Evolutionary conservation across 1,139 yeast genomes (phyloP), one percentile per base, ranked within the genome.

Genomic region (Yamadazyma jaroonii): DNA sequence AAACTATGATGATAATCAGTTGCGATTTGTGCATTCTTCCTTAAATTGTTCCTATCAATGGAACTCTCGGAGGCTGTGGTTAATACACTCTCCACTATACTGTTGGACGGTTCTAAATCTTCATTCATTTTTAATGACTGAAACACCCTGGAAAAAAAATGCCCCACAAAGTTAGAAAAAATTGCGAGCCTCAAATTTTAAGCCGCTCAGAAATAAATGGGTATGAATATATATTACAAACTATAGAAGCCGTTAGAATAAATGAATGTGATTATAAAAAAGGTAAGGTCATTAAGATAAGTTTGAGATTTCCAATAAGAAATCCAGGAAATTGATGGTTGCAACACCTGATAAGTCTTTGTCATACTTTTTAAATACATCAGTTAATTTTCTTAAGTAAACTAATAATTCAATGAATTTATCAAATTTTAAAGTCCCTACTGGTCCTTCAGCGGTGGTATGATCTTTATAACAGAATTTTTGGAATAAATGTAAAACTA

Each of bases 391-490:
- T 57, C 88, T 72, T 50, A 87, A 65, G 71, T 86, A 84, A 25
- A 86, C 85, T 48, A 88, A 72, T 39, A 86, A 72, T 54, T 87
- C 95, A 31, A 87, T 89, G 59, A 87, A 87, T 56, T 81, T 74
- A 59, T 88, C 96, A 57, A 87, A 88, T 45, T 84, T 81, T 57
- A 87, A 67, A 46, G 77, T 81, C 15, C 81, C 81, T 46, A 75
- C 64, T 0, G 62, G 48, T 5, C 57, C 44, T 31, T 52, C 53
- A 8, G 47, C 72, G 48, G 42, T 66, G 47, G 53, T 64, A 53
- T 43, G 57, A 48, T 50, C 71, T 59, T 64, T 65, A 41, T 58
- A 53, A 27, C 83, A 73, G 53, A 81, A 83, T 42, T 73, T 75
- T 45, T 70, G 78, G 53, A 82, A 84, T 39, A 83, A 62, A 53